Percentiles rank a stretch among this genome's conserved stretches.
These are phyloP conservation scores for Reutealis trisperma DNA, from an alignment of 345 rosid genomes.

Conservation along the genomic window DNA sequence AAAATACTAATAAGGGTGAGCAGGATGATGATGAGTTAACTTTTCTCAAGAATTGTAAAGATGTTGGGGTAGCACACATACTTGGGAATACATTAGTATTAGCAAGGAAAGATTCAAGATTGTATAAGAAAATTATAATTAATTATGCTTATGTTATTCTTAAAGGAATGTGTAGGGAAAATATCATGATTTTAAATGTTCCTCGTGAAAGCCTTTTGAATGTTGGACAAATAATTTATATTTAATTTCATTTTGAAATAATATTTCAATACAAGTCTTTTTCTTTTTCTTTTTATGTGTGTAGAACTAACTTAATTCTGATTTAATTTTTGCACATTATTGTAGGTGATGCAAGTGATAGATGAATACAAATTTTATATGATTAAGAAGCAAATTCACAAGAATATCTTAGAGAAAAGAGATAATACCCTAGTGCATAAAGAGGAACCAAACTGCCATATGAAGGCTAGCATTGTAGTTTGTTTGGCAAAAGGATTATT, in stretches of 20 bases:
- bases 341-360: no score
- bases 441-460: no score
- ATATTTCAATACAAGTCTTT: no score
- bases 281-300: no score
- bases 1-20: slow-evolving; percentile 7
- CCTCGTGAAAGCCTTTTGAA: slow-evolving; percentile 30
- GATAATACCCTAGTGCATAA: no score
- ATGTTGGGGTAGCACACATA: slow-evolving; percentile 34
- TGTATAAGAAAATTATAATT: slow-evolving; percentile 27
- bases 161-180: slow-evolving; percentile 27
- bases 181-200: slow-evolving; percentile 24
- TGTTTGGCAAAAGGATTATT: no score
- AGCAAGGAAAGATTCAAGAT: slow-evolving; percentile 25
- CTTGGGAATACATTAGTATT: slow-evolving; percentile 27
- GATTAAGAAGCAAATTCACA: no score
- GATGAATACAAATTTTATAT: no score
- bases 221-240: slow-evolving; percentile 29
- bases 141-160: slow-evolving; percentile 31
- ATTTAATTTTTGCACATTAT: no score
- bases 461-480: no score
- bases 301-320: no score
- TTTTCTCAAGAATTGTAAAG: slow-evolving; percentile 23
- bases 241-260: slow-evolving; percentile 10
- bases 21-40: slow-evolving; percentile 22
- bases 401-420: no score